Evolutionary conservation across 352 stramenopile species (phyloP).

Genomic region (Pythium rhizo-oryzae): DNA sequence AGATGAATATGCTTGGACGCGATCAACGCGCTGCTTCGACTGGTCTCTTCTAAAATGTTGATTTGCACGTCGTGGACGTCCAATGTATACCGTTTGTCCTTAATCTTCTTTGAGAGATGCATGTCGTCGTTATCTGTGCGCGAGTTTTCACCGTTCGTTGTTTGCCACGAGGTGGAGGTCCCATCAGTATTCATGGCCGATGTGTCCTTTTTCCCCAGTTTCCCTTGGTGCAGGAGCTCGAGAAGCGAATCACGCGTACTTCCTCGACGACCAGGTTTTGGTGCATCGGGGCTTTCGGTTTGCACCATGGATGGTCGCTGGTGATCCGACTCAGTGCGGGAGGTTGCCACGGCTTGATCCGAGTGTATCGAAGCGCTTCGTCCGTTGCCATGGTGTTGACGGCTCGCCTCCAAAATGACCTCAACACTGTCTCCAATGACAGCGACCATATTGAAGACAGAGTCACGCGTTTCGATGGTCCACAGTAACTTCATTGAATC

Average conservation of each 20-base stretch:
- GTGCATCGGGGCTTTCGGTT: neutral
- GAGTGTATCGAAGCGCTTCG: neutral
- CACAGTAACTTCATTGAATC: slow-evolving; percentile 83
- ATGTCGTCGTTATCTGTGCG: slow-evolving; percentile 19
- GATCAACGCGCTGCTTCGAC: slow-evolving; percentile 65
- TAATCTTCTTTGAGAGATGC: slow-evolving; percentile 37
- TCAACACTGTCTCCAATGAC: slow-evolving; percentile 57
- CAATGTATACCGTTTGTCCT: slow-evolving; percentile 73
- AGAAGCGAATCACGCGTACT: slow-evolving; percentile 67
- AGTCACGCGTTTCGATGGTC: slow-evolving; percentile 77
- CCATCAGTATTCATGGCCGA: slow-evolving; percentile 19
- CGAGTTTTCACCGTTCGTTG: slow-evolving; percentile 16
- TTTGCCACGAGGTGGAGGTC: slow-evolving; percentile 9
- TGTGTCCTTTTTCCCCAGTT: slow-evolving; percentile 50
- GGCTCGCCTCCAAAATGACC: slow-evolving; percentile 41
- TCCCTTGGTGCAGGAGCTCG: slow-evolving; percentile 76
- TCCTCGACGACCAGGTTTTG: slow-evolving; percentile 28
- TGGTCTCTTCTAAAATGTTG: slow-evolving; percentile 72
- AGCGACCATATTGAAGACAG: slow-evolving; percentile 69
- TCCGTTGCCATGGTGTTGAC: slow-evolving; percentile 18
- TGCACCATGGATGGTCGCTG: neutral
- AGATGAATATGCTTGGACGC: slow-evolving; percentile 81
- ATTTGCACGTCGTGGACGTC: slow-evolving; percentile 81
- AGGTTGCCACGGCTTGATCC: neutral
- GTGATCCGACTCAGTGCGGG: neutral